A percentile compares a stretch with the other conserved stretches of the same genome.
phyloP scores from a whole-genome alignment of 768 basidiomycete species.

The Paxillus involutus region DNA sequence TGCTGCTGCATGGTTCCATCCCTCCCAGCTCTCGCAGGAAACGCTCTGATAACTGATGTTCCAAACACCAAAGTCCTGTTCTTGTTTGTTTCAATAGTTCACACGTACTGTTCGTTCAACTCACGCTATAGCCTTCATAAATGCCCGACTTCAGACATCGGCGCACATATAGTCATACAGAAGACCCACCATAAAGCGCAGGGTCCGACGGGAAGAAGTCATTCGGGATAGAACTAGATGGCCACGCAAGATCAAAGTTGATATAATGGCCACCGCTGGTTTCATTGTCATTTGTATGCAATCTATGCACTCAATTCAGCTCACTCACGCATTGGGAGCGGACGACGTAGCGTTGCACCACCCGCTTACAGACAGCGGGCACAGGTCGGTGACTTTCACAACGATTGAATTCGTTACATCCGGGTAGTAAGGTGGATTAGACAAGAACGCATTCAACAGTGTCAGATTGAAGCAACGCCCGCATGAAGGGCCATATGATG shows the following conservation, averaged over 20 bases:
- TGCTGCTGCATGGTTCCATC: constrained; percentile 55
- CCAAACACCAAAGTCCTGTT: constrained; percentile 85
- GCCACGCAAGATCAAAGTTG: constrained; percentile 84
- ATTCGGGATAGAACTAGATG: constrained; percentile 65
- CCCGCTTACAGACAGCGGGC: constrained; percentile 58
- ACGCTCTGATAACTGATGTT: constrained; percentile 72
- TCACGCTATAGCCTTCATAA: constrained; percentile 38
- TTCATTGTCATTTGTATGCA: background rate
- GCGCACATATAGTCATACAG: background rate
- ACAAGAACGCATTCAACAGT: constrained; percentile 63
- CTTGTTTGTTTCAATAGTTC: background rate
- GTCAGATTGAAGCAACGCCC: constrained; percentile 81
- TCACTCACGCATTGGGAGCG: constrained; percentile 62
- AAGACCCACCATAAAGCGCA: constrained; percentile 56
- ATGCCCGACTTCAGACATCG: constrained; percentile 33
- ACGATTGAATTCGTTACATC: constrained; percentile 57
- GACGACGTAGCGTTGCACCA: constrained; percentile 71
- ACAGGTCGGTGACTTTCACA: constrained; percentile 80
- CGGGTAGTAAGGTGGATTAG: constrained; percentile 71
- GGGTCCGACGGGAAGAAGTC: constrained; percentile 76
- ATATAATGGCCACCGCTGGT: constrained; percentile 64
- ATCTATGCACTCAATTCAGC: background rate
- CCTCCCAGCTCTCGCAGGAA: constrained; percentile 67
- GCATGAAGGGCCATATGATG: constrained; percentile 71
- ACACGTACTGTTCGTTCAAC: constrained; percentile 4